Base-by-base conservation (phyloP, 352 stramenopile genomes). In the Pythium guiyangense region DNA sequence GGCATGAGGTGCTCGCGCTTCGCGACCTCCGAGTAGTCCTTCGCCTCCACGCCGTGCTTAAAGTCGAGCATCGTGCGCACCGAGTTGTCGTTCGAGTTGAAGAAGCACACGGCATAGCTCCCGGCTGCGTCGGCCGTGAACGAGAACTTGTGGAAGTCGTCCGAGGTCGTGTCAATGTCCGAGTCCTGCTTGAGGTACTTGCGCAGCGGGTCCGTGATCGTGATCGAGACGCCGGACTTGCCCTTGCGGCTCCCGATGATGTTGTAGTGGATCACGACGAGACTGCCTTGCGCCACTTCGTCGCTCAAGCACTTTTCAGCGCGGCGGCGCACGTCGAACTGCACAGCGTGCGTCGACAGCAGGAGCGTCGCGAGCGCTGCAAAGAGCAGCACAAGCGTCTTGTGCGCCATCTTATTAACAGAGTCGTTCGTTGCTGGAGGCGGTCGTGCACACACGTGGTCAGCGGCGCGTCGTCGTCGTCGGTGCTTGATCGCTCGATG, bases 1-100 rank as follows among this genome's bases (percentile, higher is more conserved):
- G 86, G 86, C 84, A 93, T 92, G 25, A 96, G 69, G 66, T 96
- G 86, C 66, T 96, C 86, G 31, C 83, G 69, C 74, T 94, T 96
- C 54, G 86, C 86, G 31, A 94, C 81, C 54, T 94, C 85, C 31
- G 84, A 83, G 71, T 94, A 94, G 62, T 96, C 86, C 67, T 94
- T 94, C 51, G 86, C 84, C 56, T 94, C 83, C 22, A 94, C 83
- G 43, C 86, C 86, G 67, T 91, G 79, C 65, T 93, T 93, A 61
- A 94, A 92, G 60, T 94, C 84, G 40, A 96, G 69, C 77, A 85
- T 77, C n/a, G 91, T 70, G 49, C 85, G 86, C 60, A 72, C 70
- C 12, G 70, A 58, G 57, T 73, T 86, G 59, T 90, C 79, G 66
- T 92, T 90, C 57, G 57, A 70, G 70, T 95, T 95, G 58, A 76